A percentile compares a stretch with the other conserved stretches of the same genome.
Evolutionary conservation across 1,139 yeast genomes (phyloP).

Genomic region (Maudiozyma humilis): DNA sequence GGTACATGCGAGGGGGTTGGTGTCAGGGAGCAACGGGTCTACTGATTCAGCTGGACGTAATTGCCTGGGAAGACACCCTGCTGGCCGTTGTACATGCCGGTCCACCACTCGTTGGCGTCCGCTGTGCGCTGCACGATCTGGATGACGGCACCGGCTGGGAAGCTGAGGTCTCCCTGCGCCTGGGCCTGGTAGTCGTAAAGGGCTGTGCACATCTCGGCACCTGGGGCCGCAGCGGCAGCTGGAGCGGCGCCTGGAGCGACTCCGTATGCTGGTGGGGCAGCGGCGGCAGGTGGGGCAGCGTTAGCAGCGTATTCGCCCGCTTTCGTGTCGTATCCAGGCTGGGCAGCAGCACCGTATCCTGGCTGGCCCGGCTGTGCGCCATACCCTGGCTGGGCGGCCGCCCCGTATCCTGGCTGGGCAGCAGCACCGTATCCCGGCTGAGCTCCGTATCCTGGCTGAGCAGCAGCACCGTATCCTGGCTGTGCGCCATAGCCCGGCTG

Average conservation of each 20-base stretch:
- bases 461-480: conserved; percentile 14
- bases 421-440: neutral
- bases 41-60: conserved; percentile 62
- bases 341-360: conserved; percentile 19
- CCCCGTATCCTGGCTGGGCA: conserved; percentile 5
- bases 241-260: conserved; percentile 23
- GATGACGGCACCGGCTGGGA: conserved; percentile 81
- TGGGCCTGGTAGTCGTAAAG: conserved; percentile 72
- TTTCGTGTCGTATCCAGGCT: conserved; percentile 26
- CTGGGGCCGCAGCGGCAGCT: conserved; percentile 24
- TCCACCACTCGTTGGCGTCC: conserved; percentile 97
- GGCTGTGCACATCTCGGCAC: conserved; percentile 59
- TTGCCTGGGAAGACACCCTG: conserved; percentile 94
- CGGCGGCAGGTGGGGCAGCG: conserved; percentile 16
- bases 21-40: too few species aligned
- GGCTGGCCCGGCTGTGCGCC: conserved; percentile 12
- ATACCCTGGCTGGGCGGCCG: neutral
- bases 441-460: neutral
- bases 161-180: conserved; percentile 81
- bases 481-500: too few species aligned
- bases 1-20: too few species aligned
- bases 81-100: conserved; percentile 79
- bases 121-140: conserved; percentile 73
- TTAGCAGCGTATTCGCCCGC: conserved; percentile 1
- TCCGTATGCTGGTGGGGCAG: conserved; percentile 7